A percentile compares a stretch with the other conserved stretches of the same genome.
Conservation (phyloP, 164 flowering plant genomes). For the Sedum album region DNA sequence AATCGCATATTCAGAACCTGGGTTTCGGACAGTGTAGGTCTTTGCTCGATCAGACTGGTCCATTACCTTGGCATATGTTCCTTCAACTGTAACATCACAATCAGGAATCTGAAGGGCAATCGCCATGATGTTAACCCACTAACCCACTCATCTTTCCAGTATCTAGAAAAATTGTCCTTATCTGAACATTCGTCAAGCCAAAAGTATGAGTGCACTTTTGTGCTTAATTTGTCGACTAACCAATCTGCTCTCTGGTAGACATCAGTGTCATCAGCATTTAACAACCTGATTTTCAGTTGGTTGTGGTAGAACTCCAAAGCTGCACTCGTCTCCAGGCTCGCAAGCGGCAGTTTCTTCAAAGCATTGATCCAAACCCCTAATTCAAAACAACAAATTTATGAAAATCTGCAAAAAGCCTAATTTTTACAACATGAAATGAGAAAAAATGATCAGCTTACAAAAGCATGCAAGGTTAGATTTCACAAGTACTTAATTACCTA, state of each 20-base stretch:
- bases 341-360: constrained; percentile 61
- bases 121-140: constrained; percentile 84
- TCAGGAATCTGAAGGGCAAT: constrained; percentile 65
- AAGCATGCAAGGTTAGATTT: not conserved
- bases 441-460: constrained; percentile 12
- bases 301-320: constrained; percentile 88
- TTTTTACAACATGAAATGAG: not conserved
- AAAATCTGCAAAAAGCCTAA: not conserved
- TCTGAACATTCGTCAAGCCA: constrained; percentile 87
- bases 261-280: constrained; percentile 54
- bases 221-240: constrained; percentile 77
- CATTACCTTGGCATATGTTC: constrained; percentile 44
- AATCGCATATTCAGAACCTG: constrained; percentile 69
- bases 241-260: constrained; percentile 87
- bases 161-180: constrained; percentile 70
- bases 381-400: constrained; percentile 18
- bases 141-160: constrained; percentile 72
- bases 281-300: constrained; percentile 61
- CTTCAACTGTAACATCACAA: constrained; percentile 54
- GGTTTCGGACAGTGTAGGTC: constrained; percentile 50
- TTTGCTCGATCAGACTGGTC: constrained; percentile 37
- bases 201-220: constrained; percentile 82
- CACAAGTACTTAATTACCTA: constrained; percentile 38
- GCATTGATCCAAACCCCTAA: constrained; percentile 59
- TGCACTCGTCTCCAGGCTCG: constrained; percentile 77